phyloP scores from a whole-genome alignment of 2,329 filamentous ascomycete species.

The Colletotrichum costaricense region DNA sequence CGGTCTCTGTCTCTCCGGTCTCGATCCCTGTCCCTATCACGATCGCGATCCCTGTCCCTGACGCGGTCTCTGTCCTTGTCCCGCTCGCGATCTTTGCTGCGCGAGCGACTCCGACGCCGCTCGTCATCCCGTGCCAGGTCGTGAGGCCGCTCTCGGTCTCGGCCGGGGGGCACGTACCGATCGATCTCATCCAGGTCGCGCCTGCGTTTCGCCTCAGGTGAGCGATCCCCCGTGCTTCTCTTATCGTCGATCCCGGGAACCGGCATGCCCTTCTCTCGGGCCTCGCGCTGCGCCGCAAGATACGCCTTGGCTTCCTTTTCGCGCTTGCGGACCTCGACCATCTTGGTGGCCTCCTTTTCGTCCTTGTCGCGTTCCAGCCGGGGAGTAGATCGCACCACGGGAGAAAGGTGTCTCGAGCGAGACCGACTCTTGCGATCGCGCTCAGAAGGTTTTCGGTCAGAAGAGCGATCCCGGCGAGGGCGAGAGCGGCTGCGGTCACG shows the following conservation, averaged over 20 bases:
- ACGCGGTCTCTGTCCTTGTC: conserved; percentile 46
- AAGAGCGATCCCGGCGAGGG: conserved; percentile 38
- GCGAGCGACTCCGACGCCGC: conserved; percentile 49
- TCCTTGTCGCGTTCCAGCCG: conserved; percentile 52
- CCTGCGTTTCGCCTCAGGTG: conserved; percentile 54
- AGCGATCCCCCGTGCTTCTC: conserved; percentile 51
- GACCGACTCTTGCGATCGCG: conserved; percentile 58
- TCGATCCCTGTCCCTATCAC: conserved; percentile 46
- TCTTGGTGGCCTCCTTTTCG: conserved; percentile 68
- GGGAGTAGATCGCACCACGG: conserved; percentile 14
- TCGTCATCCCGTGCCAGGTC: conserved; percentile 45
- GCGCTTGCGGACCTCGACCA: conserved; percentile 70
- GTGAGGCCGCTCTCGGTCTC: conserved; percentile 44
- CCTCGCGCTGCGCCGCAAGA: conserved; percentile 70
- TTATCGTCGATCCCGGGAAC: conserved; percentile 69
- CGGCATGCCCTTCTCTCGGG: conserved; percentile 68
- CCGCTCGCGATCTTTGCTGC: conserved; percentile 47
- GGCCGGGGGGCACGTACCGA: conserved; percentile 58
- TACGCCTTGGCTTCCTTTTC: conserved; percentile 75
- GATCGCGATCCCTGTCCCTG: conserved; percentile 45
- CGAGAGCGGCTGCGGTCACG: conserved; percentile 34
- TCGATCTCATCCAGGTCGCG: conserved; percentile 54
- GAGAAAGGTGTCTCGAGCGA: conserved; percentile 51
- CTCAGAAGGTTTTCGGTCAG: conserved; percentile 37
- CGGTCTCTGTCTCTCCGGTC: conserved; percentile 41